A percentile compares a stretch with the other conserved stretches of the same genome.
Conservation (phyloP, 371 early-diverging fungal genomes). For the Quaeritorhiza haematococci region DNA sequence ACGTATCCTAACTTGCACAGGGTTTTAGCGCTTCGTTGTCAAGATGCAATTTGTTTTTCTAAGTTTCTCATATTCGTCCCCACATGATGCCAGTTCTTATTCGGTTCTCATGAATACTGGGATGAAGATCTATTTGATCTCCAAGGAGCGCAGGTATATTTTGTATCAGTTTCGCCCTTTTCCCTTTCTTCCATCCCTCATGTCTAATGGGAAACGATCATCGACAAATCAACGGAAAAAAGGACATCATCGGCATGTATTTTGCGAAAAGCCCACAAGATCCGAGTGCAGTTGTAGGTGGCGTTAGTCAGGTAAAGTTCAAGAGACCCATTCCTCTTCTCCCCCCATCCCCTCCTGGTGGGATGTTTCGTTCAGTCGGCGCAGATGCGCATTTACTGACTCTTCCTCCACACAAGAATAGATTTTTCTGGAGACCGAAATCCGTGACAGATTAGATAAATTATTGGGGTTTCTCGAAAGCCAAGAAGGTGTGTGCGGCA, state of each 20-base stretch:
- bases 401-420: not conserved
- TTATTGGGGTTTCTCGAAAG: slow-evolving; percentile 46
- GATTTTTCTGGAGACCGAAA: slow-evolving; percentile 36
- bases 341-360: too few relatives aligned
- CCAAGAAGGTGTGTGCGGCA: slow-evolving; percentile 51
- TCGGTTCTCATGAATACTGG: slow-evolving; percentile 44
- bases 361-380: not conserved
- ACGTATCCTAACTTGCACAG: not conserved
- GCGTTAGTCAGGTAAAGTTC: slow-evolving; percentile 33
- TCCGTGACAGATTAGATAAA: slow-evolving; percentile 45
- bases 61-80: not conserved
- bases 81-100: slow-evolving; percentile 31
- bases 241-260: slow-evolving; percentile 40
- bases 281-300: slow-evolving; percentile 38
- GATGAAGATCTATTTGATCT: slow-evolving; percentile 48
- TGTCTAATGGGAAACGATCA: not conserved
- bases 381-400: not conserved
- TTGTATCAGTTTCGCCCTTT: too few relatives aligned
- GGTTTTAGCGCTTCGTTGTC: not conserved
- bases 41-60: not conserved
- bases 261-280: slow-evolving; percentile 36
- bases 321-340: too few relatives aligned
- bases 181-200: too few relatives aligned
- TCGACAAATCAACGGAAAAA: too few relatives aligned
- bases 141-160: slow-evolving; percentile 39